These are phyloP conservation scores for Solanum lignicaule DNA, from an alignment of 257 asterid genomes.

Conservation along the genomic window DNA sequence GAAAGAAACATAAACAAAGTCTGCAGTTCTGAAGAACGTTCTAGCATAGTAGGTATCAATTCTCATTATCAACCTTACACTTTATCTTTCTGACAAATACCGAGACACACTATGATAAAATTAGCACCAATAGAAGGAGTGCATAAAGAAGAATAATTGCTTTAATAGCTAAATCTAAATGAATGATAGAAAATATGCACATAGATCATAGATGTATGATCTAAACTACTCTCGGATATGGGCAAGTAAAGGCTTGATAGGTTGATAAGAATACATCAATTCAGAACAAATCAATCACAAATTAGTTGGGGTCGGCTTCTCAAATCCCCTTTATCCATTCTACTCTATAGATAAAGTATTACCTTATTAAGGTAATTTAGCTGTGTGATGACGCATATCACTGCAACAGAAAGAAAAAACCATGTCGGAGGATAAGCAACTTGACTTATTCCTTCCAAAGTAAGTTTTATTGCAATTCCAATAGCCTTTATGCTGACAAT, in stretches of 20 bases:
- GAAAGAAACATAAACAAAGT: neutral
- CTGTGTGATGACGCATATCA: constrained; percentile 9
- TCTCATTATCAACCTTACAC: neutral
- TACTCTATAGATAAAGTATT: neutral
- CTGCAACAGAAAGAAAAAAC: constrained; percentile 7
- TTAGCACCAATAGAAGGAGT: neutral
- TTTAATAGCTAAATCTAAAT: neutral
- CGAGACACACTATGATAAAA: neutral
- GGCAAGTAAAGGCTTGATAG: neutral
- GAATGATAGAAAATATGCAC: neutral
- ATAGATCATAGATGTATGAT: neutral
- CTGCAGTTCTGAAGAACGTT: neutral
- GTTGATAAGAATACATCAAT: neutral
- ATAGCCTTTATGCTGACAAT: constrained; percentile 10
- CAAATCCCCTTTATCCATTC: neutral
- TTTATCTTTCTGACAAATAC: neutral
- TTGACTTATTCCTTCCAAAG: constrained; percentile 9
- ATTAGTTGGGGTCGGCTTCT: neutral
- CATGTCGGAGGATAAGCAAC: constrained; percentile 10
- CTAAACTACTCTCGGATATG: neutral
- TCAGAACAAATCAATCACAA: neutral
- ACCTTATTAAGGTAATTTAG: constrained; percentile 14
- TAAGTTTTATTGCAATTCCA: constrained; percentile 14
- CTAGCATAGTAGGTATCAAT: neutral
- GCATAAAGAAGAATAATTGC: neutral